phyloP scores from a whole-genome alignment of 768 basidiomycete species.

The Trametes meyenii region DNA sequence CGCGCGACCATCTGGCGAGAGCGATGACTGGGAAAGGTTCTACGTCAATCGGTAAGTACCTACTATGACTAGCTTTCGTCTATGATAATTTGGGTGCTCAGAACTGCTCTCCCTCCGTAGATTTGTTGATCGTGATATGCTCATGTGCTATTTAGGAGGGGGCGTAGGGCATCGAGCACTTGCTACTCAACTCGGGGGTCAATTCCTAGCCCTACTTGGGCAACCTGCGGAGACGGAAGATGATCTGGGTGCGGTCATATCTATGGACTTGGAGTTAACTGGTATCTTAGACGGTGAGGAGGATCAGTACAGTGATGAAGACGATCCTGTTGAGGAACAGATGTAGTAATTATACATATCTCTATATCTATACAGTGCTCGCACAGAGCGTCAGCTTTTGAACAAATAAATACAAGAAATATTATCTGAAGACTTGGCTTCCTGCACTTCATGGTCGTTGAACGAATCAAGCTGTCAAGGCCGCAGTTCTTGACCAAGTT shows the following conservation, averaged over 20 bases:
- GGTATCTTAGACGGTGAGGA: too few species aligned
- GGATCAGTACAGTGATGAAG: too few species aligned
- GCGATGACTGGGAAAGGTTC: constrained; percentile 27
- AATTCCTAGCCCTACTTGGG: not conserved
- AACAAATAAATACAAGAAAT: too few species aligned
- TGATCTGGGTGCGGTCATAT: not conserved
- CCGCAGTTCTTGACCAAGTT: too few species aligned
- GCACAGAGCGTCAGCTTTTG: too few species aligned
- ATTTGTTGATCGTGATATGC: constrained; percentile 34
- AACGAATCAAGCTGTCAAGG: too few species aligned
- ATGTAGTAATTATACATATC: too few species aligned
- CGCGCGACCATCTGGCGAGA: constrained; percentile 1
- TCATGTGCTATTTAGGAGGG: constrained; percentile 29
- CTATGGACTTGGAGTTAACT: not conserved
- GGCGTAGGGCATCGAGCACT: constrained; percentile 28
- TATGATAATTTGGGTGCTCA: not conserved
- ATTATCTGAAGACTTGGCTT: too few species aligned
- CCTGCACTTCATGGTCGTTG: too few species aligned
- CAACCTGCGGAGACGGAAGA: not conserved
- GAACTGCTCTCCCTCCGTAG: constrained; percentile 6
- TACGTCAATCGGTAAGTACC: constrained; percentile 34
- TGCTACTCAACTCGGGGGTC: not conserved
- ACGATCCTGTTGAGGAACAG: too few species aligned
- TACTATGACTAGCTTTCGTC: constrained; percentile 1
- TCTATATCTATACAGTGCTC: too few species aligned